Percentiles rank a stretch among this genome's conserved stretches.
Evolutionary conservation across 148 eudicot species (phyloP).

Genomic region (Fagopyrum tataricum): DNA sequence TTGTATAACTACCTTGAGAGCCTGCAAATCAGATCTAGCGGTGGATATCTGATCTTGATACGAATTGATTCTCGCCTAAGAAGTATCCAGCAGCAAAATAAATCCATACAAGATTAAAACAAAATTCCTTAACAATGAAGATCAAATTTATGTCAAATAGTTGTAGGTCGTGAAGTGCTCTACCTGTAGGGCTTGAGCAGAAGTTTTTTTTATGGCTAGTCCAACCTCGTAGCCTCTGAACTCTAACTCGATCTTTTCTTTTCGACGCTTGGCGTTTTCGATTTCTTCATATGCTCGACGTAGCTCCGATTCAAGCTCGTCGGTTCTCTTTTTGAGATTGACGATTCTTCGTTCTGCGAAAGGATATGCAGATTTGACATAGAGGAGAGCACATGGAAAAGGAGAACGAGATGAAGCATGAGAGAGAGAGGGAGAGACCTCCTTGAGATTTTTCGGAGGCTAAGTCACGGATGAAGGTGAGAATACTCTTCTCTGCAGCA

Average conservation of each 20-base stretch:
- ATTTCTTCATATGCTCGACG: constrained; percentile 38
- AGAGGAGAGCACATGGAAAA: not conserved
- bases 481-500: constrained; percentile 51
- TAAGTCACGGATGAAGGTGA: constrained; percentile 55
- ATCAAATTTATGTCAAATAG: not conserved
- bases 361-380: not conserved
- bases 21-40: constrained; percentile 48
- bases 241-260: constrained; percentile 57
- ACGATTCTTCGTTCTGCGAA: constrained; percentile 51
- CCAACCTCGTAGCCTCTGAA: constrained; percentile 65
- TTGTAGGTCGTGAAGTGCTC: not conserved
- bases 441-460: constrained; percentile 63
- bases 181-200: constrained; percentile 61
- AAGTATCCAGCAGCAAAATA: constrained; percentile 11
- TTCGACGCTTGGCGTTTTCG: constrained; percentile 43
- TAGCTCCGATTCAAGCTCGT: constrained; percentile 45
- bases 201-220: constrained; percentile 50
- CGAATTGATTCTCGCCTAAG: constrained; percentile 47
- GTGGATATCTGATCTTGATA: constrained; percentile 54
- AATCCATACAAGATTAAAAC: constrained; percentile 2
- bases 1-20: constrained; percentile 38
- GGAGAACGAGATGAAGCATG: not conserved
- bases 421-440: constrained; percentile 31
- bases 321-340: constrained; percentile 45
- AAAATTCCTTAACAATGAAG: not conserved